These are phyloP conservation scores for Glycyrrhiza uralensis DNA, from an alignment of 306 rosid species.

Conservation along the genomic window DNA sequence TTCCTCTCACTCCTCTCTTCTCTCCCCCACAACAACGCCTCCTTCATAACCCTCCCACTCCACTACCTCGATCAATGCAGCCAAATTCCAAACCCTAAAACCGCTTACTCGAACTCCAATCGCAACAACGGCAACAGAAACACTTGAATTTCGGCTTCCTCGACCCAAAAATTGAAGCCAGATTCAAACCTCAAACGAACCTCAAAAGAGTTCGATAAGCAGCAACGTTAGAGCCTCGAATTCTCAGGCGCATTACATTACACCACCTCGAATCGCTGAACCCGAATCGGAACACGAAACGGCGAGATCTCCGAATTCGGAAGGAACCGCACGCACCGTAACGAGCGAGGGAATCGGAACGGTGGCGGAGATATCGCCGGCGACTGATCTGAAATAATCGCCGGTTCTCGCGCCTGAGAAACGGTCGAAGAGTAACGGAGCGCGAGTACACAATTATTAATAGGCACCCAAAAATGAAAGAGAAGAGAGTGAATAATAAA, in stretches of 20 bases:
- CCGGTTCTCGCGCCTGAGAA: constrained; percentile 18
- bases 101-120: background rate
- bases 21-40: constrained; percentile 9
- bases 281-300: constrained; percentile 5
- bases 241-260: constrained; percentile 22
- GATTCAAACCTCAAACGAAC: background rate
- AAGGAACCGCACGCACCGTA: background rate
- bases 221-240: background rate
- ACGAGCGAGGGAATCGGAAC: background rate
- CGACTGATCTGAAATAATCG: background rate
- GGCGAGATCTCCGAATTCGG: constrained; percentile 13
- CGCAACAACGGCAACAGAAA: background rate
- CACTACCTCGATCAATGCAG: constrained; percentile 40
- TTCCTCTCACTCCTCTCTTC: constrained; percentile 37
- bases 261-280: background rate
- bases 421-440: constrained; percentile 18
- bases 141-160: background rate
- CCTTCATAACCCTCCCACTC: constrained; percentile 29
- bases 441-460: constrained; percentile 13
- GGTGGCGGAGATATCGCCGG: background rate
- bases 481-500: background rate
- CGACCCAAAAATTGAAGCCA: constrained; percentile 5
- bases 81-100: constrained; percentile 27
- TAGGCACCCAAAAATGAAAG: background rate
- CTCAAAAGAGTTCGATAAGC: background rate